Conservation (phyloP, 1,139 yeast genomes). For the Candida tropicalis region DNA sequence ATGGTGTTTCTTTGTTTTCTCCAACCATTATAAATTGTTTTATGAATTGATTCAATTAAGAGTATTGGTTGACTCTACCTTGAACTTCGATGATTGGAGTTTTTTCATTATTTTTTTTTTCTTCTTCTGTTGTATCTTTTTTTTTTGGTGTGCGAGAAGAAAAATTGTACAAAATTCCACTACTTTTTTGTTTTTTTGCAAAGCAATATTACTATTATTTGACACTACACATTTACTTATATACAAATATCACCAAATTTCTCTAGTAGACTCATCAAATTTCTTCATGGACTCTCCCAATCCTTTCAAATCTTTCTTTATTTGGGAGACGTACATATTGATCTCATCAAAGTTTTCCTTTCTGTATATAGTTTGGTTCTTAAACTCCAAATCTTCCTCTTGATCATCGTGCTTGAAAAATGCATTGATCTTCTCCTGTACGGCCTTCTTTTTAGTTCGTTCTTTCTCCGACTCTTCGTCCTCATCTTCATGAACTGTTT, state of each 20-base stretch:
- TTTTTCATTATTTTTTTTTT: not conserved
- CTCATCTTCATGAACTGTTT: constrained; percentile 13
- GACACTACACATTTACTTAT: not conserved
- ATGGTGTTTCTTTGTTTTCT: not conserved
- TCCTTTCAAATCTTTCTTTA: constrained; percentile 31
- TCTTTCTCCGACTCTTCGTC: constrained; percentile 15
- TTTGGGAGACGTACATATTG: constrained; percentile 39
- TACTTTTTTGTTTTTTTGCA: no score
- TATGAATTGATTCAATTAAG: no score
- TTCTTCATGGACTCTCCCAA: constrained; percentile 46
- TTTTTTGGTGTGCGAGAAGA: not conserved
- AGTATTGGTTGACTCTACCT: not conserved
- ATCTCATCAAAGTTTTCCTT: constrained; percentile 43
- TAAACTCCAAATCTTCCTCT: constrained; percentile 16
- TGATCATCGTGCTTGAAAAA: constrained; percentile 24
- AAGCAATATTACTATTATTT: no score
- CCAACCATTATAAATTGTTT: not conserved
- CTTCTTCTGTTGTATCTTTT: not conserved
- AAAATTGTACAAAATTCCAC: not conserved
- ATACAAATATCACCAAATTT: constrained; percentile 35
- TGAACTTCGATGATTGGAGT: constrained; percentile 1
- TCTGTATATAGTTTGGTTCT: constrained; percentile 21
- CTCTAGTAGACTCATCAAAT: constrained; percentile 42
- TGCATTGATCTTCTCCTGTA: constrained; percentile 21
- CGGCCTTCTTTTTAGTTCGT: constrained; percentile 8